Conservation (phyloP, 305 asterid genomes). For the Fraxinus nigra region DNA sequence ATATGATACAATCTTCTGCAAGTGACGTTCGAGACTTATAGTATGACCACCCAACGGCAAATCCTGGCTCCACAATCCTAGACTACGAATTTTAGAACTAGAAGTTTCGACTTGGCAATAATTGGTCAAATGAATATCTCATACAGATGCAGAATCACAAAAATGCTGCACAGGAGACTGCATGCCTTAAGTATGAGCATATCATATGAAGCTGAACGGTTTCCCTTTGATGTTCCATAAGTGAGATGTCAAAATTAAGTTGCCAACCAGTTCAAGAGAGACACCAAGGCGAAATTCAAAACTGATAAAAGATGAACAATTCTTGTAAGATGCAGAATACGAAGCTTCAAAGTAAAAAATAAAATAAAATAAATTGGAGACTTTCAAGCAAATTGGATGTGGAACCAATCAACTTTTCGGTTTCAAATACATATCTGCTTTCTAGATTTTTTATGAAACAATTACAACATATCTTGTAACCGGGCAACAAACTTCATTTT, state of each 20-base stretch:
- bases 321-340: neutral
- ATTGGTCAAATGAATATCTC: neutral
- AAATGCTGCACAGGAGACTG: neutral
- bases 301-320: conserved; percentile 34
- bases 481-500: too few relatives aligned
- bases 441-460: too few relatives aligned
- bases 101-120: neutral
- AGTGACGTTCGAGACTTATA: neutral
- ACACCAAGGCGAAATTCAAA: conserved; percentile 84
- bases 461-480: too few relatives aligned
- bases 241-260: conserved; percentile 74
- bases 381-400: neutral
- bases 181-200: conserved; percentile 47
- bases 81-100: neutral
- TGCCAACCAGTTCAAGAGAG: conserved; percentile 69
- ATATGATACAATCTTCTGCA: neutral
- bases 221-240: conserved; percentile 77
- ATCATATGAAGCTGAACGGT: conserved; percentile 78
- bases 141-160: neutral
- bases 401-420: neutral
- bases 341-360: neutral
- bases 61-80: neutral
- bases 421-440: too few relatives aligned
- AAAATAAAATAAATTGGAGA: neutral
- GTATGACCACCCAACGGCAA: neutral